Base-by-base conservation (phyloP, 306 rosid genomes). In the Cucurbita maxima region DNA sequence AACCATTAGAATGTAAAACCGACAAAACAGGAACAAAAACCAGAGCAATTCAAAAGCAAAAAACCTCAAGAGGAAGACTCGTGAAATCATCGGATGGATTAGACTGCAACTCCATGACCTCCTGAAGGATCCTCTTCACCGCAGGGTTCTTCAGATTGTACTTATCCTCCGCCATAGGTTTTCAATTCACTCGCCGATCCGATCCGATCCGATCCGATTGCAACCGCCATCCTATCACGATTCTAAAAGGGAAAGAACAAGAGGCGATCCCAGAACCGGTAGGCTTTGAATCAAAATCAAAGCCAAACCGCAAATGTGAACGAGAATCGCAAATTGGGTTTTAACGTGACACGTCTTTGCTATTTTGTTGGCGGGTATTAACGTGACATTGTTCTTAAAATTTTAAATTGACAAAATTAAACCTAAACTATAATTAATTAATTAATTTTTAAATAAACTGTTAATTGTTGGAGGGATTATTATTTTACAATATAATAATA, bases 21-120 rank as follows among this genome's bases (percentile, higher is more conserved):
- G 10, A 68, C 73, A 37, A 19, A 48, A 25, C 36, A 18, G 5
- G 38, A 68, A 68, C 9, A 44, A 50, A 75, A 51, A 37, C 22
- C 20, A 15, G 45, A 19, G 1, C 41, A 1, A 20, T 2, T 12
- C 8, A 44, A 7, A 43, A 12, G 48, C n/a, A 11, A 13, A 44
- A 2, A 40, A 92, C 98, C 98, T 94, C 98, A 30, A 94, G 91
- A 60, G 98, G 98, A 1, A 94, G 84, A 80, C 98, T 94, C 91
- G 84, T 90, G 92, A 87, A 94, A 87, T 94, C 97, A 60, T 90
- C 89, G 68, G 96, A 87, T 78, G 96, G 97, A 71, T 89, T 90
- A 4, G 97, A 87, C 19, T 94, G 97, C 96, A 94, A 86, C 84
- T 94, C 97, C 82, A 90, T 94, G 36, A 89, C 81, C 87, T 94